These are phyloP conservation scores for Neocatenulostroma microsporum DNA, from an alignment of 2,329 filamentous ascomycete genomes.

Conservation along the genomic window DNA sequence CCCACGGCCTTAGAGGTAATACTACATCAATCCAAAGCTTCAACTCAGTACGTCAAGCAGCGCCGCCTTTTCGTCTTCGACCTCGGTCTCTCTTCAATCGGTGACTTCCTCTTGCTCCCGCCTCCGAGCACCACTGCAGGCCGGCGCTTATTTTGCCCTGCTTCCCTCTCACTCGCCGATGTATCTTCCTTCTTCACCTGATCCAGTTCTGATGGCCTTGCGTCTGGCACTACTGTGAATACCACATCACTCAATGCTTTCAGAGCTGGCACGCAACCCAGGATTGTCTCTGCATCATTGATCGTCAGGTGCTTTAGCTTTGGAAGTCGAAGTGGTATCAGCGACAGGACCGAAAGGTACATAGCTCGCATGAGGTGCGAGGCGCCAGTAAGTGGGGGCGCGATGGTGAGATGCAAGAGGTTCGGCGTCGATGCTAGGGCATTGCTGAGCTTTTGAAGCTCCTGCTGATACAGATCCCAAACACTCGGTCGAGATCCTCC, in stretches of 20 bases:
- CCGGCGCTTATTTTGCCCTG: no score
- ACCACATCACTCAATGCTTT: background rate
- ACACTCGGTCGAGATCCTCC: constrained; percentile 7
- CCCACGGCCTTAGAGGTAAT: no score
- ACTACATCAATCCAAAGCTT: no score
- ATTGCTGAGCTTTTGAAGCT: constrained; percentile 18
- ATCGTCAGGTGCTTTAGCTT: constrained; percentile 12
- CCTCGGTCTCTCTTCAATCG: no score
- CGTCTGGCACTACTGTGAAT: no score
- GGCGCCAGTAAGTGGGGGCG: constrained; percentile 14
- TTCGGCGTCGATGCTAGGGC: constrained; percentile 16
- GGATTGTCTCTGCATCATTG: constrained; percentile 11
- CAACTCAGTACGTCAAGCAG: no score
- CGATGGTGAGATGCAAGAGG: constrained; percentile 15
- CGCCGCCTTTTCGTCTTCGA: constrained; percentile 3
- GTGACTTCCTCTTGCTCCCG: no score
- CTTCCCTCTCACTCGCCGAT: no score
- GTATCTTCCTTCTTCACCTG: no score
- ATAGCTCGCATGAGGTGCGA: constrained; percentile 19
- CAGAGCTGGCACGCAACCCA: constrained; percentile 12
- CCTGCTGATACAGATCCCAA: constrained; percentile 21
- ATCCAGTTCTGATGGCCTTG: no score
- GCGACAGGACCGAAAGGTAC: constrained; percentile 19
- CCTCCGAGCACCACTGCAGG: no score
- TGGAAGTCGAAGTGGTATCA: constrained; percentile 16